Base-by-base conservation (phyloP, 495 filamentous ascomycete species). In the Extremus antarcticus region DNA sequence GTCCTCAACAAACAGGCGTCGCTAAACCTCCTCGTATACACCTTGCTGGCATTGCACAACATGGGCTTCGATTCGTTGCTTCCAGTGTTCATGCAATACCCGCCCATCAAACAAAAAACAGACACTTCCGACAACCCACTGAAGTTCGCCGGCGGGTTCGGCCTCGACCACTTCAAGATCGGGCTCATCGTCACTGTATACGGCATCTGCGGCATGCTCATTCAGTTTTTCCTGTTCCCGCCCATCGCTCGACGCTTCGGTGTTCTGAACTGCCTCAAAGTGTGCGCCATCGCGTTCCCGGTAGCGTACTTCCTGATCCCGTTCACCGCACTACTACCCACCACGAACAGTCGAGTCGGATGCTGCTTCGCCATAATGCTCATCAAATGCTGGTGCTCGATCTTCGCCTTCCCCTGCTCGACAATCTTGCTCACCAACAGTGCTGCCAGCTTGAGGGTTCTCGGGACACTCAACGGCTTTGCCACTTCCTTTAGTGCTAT, bases 361-460 rank as follows among this genome's bases (percentile, higher is more conserved):
- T 70, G 73, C n/a, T 71, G 81, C 15, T 75, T 82, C 43, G 39
- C 65, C 15, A 62, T 89, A 43, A 75, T 88, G 71, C 67, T 90
- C 13, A 55, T 79, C 59, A 94, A 91, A 64, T 81, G 80, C 24
- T 72, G 84, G 46, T 76, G 77, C 11, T 78, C 78, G 35, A 89
- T 90, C 51, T 86, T 95, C 66, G 82, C 82, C 3, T 95, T 94
- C 65, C 91, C 91, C 0, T 89, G 85, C 66, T 83, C 76, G 16
- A 92, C 85, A n/a, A 94, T 95, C 62, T 69, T 95, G 19, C 73
- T 97, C 17, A 95, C 90, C 45, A 97, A 95, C 70, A 87, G 84
- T 17, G 89, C 89, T 1, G 68, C 74, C 0, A 85, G 79, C 45
- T 71, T 95, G 29, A 72, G 78, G 25, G 77, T 94, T 46, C 77